These are phyloP conservation scores for Penicillium silybi DNA, from an alignment of 495 filamentous ascomycete species.

Conservation along the genomic window DNA sequence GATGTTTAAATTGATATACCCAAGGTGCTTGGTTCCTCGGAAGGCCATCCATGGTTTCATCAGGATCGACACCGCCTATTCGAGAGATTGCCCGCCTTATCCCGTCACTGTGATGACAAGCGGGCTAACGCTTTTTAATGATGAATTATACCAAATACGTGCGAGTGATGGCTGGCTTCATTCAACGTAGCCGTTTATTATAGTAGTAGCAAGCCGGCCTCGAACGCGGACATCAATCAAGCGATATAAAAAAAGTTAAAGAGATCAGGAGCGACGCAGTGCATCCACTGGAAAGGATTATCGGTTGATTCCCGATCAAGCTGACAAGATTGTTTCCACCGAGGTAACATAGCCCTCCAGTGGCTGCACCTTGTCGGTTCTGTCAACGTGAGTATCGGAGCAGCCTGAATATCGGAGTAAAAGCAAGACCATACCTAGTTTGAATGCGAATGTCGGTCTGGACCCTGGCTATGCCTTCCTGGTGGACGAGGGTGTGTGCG, in stretches of 20 bases:
- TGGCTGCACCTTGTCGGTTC: slow-evolving; percentile 26
- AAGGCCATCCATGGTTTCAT: no score
- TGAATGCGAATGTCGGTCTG: slow-evolving; percentile 81
- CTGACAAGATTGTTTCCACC: slow-evolving; percentile 17
- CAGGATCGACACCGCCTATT: no score
- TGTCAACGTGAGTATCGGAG: slow-evolving; percentile 1
- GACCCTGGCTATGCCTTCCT: slow-evolving; percentile 65
- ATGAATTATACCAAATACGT: no score
- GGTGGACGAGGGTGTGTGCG: slow-evolving; percentile 74
- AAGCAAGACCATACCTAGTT: slow-evolving; percentile 52
- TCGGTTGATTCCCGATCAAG: not conserved
- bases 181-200: no score
- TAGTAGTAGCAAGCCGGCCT: no score
- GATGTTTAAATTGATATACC: no score
- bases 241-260: not conserved
- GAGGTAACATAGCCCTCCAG: slow-evolving; percentile 17
- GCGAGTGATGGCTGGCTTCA: no score
- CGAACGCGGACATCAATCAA: no score
- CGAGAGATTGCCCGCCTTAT: no score
- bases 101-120: no score
- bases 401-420: not conserved
- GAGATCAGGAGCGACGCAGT: not conserved
- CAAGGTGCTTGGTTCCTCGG: no score
- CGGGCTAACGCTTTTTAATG: no score
- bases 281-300: not conserved